A percentile compares a stretch with the other conserved stretches of the same genome.
Conservation (phyloP, 129 eudicot species). For the Chrysanthemum lavandulifolium region DNA sequence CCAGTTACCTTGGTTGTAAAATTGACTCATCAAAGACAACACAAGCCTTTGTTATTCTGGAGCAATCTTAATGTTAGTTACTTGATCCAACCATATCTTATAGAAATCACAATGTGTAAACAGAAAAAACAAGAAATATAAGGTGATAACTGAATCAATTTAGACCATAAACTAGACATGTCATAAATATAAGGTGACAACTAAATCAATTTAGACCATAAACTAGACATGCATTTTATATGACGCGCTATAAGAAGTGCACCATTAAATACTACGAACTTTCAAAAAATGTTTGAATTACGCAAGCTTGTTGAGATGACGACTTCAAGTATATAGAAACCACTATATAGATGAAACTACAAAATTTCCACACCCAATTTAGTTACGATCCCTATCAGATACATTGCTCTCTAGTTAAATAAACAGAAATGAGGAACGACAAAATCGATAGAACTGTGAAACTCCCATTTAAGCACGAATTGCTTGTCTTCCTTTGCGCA, state of each 20-base stretch:
- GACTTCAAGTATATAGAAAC: slow-evolving; percentile 5
- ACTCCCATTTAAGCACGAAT: slow-evolving; percentile 10
- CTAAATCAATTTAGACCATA: no score
- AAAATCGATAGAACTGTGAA: not conserved
- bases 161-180: no score
- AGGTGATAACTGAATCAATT: no score
- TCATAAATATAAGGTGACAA: no score
- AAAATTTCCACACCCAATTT: slow-evolving; percentile 28
- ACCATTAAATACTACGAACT: not conserved
- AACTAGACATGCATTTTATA: no score
- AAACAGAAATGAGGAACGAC: slow-evolving; percentile 9
- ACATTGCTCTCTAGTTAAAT: slow-evolving; percentile 8
- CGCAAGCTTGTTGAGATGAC: not conserved
- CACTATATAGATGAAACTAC: slow-evolving; percentile 21
- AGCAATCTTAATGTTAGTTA: no score
- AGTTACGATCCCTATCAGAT: not conserved
- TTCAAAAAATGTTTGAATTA: not conserved
- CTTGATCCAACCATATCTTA: no score
- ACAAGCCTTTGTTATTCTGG: no score
- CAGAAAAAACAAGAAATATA: no score
- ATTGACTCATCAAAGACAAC: no score
- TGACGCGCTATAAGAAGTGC: not conserved
- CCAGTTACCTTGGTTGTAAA: no score
- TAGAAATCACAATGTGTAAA: no score
- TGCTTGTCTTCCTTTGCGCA: slow-evolving; percentile 21